Evolutionary conservation across 2,329 filamentous ascomycete species (phyloP).

Genomic region (Sporothrix curviconia): DNA sequence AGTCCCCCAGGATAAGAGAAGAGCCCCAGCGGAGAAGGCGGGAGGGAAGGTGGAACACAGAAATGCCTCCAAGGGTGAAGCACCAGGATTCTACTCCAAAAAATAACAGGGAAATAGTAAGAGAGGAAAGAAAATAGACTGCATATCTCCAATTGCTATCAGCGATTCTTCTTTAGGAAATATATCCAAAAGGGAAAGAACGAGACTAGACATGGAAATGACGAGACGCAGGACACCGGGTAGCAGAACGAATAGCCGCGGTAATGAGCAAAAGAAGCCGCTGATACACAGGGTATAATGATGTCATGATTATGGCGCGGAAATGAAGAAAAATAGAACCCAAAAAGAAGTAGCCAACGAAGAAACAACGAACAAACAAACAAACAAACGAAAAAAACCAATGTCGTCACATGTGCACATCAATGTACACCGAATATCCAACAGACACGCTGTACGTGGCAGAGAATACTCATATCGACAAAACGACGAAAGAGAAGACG

Average conservation of each 20-base stretch:
- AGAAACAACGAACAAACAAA: neutral
- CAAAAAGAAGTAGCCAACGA: neutral
- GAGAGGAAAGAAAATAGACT: neutral
- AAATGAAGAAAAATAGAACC: neutral
- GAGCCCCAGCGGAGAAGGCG: no score
- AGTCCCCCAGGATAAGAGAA: no score
- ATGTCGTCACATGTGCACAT: neutral
- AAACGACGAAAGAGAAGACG: no score
- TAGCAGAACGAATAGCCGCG: neutral
- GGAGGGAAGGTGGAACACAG: no score
- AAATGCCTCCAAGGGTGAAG: neutral
- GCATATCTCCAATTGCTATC: neutral
- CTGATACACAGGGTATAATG: constrained; percentile 4
- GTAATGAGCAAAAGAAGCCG: neutral
- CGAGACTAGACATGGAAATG: neutral
- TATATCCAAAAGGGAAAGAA: neutral
- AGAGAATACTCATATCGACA: no score
- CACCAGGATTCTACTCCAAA: neutral
- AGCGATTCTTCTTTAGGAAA: neutral
- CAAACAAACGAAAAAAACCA: neutral
- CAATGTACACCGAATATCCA: neutral
- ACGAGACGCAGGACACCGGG: no score
- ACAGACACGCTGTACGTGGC: no score
- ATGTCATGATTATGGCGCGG: neutral
- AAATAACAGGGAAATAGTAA: neutral